Conservation (phyloP, 2,329 filamentous ascomycete species). For the Pseudogymnoascus sp. region DNA sequence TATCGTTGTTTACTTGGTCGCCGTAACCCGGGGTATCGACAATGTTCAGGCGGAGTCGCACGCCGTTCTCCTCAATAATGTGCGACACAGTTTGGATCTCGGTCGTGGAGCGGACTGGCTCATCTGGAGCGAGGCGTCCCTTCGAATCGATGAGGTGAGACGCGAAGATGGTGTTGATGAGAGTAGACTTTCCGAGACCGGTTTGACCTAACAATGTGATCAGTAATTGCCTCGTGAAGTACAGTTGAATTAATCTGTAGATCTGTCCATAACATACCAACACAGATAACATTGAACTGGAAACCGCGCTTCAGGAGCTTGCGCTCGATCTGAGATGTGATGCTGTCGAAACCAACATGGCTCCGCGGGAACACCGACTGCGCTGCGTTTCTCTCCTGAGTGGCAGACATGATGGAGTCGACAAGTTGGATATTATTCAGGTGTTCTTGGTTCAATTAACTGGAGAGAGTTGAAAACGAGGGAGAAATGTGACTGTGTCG, state of each 20-base stretch:
- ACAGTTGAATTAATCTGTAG: neutral
- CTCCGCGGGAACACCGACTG: constrained; percentile 69
- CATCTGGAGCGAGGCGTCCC: constrained; percentile 84
- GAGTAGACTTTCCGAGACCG: constrained; percentile 93
- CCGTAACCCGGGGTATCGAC: constrained; percentile 98
- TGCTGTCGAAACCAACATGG: constrained; percentile 99
- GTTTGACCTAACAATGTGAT: constrained; percentile 68
- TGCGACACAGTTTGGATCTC: constrained; percentile 98
- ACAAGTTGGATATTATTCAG: neutral
- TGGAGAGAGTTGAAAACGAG: neutral
- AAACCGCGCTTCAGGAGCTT: constrained; percentile 99
- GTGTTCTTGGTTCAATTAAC: neutral
- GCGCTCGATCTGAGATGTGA: constrained; percentile 98
- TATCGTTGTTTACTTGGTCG: constrained; percentile 98
- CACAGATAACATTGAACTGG: constrained; percentile 99
- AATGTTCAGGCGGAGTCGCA: constrained; percentile 94
- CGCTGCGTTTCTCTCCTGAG: constrained; percentile 27
- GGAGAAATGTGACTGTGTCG: neutral
- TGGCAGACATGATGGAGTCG: constrained; percentile 25
- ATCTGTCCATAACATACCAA: constrained; percentile 62
- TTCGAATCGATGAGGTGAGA: constrained; percentile 99
- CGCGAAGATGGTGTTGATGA: constrained; percentile 99
- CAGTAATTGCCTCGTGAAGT: constrained; percentile 15
- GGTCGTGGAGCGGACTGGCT: constrained; percentile 89
- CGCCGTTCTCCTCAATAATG: constrained; percentile 98